Conservation (phyloP, 768 basidiomycete genomes). For the Podaxis sp. region DNA sequence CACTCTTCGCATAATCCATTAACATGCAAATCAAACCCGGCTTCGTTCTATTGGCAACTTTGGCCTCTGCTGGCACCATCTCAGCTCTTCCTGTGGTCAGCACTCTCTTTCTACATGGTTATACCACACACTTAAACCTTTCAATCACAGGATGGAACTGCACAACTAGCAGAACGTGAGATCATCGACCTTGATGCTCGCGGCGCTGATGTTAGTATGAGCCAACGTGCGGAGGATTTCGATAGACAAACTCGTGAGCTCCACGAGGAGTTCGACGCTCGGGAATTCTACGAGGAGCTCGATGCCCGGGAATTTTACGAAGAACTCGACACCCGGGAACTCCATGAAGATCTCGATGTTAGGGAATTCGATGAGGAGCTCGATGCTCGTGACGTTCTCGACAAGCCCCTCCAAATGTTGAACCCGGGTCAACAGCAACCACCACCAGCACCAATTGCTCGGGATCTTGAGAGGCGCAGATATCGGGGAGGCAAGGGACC, state of each 20-base stretch:
- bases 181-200: neutral
- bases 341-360: no score
- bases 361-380: no score
- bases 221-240: neutral
- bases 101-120: neutral
- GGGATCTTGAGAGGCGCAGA: neutral
- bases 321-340: neutral
- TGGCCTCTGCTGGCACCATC: neutral
- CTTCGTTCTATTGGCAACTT: neutral
- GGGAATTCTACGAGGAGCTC: neutral
- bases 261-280: neutral
- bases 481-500: neutral
- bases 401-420: neutral
- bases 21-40: constrained; percentile 1
- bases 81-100: neutral
- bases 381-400: no score
- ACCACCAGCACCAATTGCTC: neutral
- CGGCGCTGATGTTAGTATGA: neutral
- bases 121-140: neutral
- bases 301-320: neutral
- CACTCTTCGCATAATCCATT: neutral
- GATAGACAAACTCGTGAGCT: neutral
- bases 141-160: neutral
- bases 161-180: neutral
- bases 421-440: neutral